Evolutionary conservation across 257 asterid genomes (phyloP), one percentile per base, ranked within the genome.

Genomic region (Solanum commersonii): DNA sequence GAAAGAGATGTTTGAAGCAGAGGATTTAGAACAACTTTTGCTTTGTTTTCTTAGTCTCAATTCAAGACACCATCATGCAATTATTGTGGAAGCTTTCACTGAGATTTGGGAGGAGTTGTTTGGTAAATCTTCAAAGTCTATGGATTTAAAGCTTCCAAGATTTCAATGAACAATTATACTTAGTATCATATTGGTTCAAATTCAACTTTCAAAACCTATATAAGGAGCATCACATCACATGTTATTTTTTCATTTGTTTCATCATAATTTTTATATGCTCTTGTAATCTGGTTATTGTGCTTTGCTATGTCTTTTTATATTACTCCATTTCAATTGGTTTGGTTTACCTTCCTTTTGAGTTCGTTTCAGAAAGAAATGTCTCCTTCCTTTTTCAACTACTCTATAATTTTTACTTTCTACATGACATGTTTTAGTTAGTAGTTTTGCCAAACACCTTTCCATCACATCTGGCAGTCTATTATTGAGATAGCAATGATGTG

Each of bases 21-120:
- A 86, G 52, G 98, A 95, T 72, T 84, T 96, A 89, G 98, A 94
- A 70, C 90, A 92, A 89, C 98, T 95, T 16, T 89, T 95, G 92
- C 91, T 91, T 90, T 94, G 94, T 89, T 94, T 95, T 89, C 91
- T 94, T 23, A 91, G 96, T 5, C 96, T 95, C 20, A 96, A 96
- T 90, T 89, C 98, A 67, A 89, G 88, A 76, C 71, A 91, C 73
- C 94, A 95, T 91, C 98, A 94, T 85, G 91, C 86, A 20, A 93
- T 93, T 84, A 96, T 96, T 83, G 90, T 94, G 22, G 92, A 92
- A 71, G 98, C 96, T 27, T 96, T 96, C 86, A 88, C 94, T 0
- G 91, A 93, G 92, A 93, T 93, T 72, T 91, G 95, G 94, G 91
- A 91, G 72, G 93, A 92, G 71, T 88, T 94, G 27, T 93, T 92